Conservation (phyloP, 495 filamentous ascomycete genomes). For the Staphylotrichum tortipilum region DNA sequence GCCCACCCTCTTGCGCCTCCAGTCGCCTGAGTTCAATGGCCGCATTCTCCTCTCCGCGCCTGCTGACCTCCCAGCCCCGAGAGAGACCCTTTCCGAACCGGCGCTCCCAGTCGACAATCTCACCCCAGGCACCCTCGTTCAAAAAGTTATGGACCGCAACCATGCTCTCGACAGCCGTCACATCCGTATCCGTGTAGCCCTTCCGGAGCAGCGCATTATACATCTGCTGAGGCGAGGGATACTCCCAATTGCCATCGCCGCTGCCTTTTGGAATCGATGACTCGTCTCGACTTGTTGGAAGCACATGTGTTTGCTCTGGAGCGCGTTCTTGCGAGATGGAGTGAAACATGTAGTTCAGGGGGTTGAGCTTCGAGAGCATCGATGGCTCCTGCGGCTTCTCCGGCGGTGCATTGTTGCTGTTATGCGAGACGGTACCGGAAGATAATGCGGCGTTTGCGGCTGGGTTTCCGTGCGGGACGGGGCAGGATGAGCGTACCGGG, state of each 20-base stretch:
- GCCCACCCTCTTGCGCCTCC: constrained; percentile 27
- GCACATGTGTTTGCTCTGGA: constrained; percentile 57
- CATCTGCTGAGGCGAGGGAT: constrained; percentile 97
- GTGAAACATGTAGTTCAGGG: constrained; percentile 92
- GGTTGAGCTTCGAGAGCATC: constrained; percentile 69
- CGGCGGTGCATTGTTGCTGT: constrained; percentile 21
- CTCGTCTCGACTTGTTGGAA: constrained; percentile 68
- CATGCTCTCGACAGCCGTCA: constrained; percentile 92
- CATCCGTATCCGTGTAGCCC: constrained; percentile 87
- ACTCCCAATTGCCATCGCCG: constrained; percentile 80
- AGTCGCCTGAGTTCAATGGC: constrained; percentile 24
- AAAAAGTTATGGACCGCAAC: constrained; percentile 95
- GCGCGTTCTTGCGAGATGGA: constrained; percentile 71
- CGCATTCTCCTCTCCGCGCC: constrained; percentile 56
- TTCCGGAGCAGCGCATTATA: constrained; percentile 96
- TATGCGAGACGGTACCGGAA: constrained; percentile 45
- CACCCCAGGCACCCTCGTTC: constrained; percentile 93
- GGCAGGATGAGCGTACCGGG: constrained; percentile 31
- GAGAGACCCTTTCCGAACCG: constrained; percentile 64
- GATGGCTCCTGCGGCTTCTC: constrained; percentile 27
- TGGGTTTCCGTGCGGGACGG: constrained; percentile 43
- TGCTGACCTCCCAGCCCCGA: constrained; percentile 66
- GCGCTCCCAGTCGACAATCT: constrained; percentile 87
- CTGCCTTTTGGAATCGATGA: constrained; percentile 83
- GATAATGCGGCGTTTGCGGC: constrained; percentile 34